These are phyloP conservation scores for Penicillium argentinense DNA, from an alignment of 495 filamentous ascomycete species.

Conservation along the genomic window DNA sequence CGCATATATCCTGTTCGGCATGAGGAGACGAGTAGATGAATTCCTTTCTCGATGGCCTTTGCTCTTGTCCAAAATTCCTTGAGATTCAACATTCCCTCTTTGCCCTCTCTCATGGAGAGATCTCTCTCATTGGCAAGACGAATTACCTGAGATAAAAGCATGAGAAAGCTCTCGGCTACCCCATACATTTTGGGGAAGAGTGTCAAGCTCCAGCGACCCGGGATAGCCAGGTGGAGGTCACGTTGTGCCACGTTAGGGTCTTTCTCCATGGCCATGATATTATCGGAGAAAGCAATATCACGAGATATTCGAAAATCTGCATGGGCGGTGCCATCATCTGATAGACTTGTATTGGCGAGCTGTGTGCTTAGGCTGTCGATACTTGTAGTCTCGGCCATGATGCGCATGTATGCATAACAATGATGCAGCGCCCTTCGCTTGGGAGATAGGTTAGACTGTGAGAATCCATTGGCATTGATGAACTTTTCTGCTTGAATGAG, in stretches of 20 bases:
- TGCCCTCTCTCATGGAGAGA: slow-evolving; percentile 6
- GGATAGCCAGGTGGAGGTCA: slow-evolving; percentile 25
- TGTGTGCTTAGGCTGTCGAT: slow-evolving; percentile 3
- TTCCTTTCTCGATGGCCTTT: slow-evolving; percentile 21
- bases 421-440: slow-evolving; percentile 23
- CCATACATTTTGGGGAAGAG: slow-evolving; percentile 23
- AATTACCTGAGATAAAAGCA: slow-evolving; percentile 25
- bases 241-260: slow-evolving; percentile 18
- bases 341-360: neutral
- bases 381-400: slow-evolving; percentile 26
- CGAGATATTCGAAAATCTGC: slow-evolving; percentile 17
- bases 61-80: slow-evolving; percentile 21
- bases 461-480: slow-evolving; percentile 18
- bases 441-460: slow-evolving; percentile 10
- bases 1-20: neutral
- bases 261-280: slow-evolving; percentile 21
- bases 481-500: slow-evolving; percentile 20
- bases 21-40: slow-evolving; percentile 7
- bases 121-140: slow-evolving; percentile 26
- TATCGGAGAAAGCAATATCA: slow-evolving; percentile 9
- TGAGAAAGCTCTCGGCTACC: slow-evolving; percentile 21
- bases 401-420: slow-evolving; percentile 28
- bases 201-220: slow-evolving; percentile 20
- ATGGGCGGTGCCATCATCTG: neutral
- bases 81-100: slow-evolving; percentile 3